phyloP scores from a whole-genome alignment of 2,329 filamentous ascomycete genomes.

The Sporothrix dimorphospora region DNA sequence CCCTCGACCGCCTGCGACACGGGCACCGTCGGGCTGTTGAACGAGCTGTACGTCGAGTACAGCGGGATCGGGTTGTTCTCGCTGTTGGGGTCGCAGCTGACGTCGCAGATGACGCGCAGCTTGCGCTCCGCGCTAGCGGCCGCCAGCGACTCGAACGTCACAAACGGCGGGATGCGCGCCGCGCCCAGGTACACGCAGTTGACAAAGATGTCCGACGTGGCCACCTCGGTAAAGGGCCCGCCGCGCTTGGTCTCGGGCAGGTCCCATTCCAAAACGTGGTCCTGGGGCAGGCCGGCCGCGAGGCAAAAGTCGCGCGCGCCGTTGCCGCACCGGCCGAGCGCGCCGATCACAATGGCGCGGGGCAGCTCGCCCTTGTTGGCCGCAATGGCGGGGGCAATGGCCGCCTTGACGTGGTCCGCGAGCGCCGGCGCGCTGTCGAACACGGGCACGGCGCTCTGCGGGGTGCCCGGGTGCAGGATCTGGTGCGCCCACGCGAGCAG shows the following conservation, averaged over 20 bases:
- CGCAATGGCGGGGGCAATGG: slow-evolving; percentile 64
- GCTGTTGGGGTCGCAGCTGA: slow-evolving; percentile 74
- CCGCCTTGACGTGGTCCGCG: slow-evolving; percentile 72
- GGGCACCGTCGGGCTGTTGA: slow-evolving; percentile 81
- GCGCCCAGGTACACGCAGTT: slow-evolving; percentile 84
- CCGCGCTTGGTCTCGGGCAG: slow-evolving; percentile 76
- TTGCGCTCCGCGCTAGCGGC: slow-evolving; percentile 67
- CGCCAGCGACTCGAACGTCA: slow-evolving; percentile 71
- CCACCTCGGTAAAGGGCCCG: slow-evolving; percentile 79
- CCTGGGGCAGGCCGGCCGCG: slow-evolving; percentile 70
- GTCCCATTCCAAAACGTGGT: slow-evolving; percentile 72
- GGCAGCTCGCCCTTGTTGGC: slow-evolving; percentile 67
- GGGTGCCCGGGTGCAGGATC: slow-evolving; percentile 57
- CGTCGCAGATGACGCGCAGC: slow-evolving; percentile 80
- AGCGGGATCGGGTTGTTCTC: slow-evolving; percentile 68
- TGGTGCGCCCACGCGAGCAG: slow-evolving; percentile 85
- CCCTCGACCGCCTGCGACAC: slow-evolving; percentile 53
- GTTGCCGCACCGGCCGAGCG: slow-evolving; percentile 77
- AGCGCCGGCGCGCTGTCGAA: slow-evolving; percentile 55
- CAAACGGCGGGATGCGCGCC: slow-evolving; percentile 75
- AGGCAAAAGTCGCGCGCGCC: slow-evolving; percentile 81
- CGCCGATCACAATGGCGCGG: slow-evolving; percentile 81
- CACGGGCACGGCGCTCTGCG: slow-evolving; percentile 24
- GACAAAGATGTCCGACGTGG: slow-evolving; percentile 74
- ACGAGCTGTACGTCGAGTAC: slow-evolving; percentile 83